A percentile compares a stretch with the other conserved stretches of the same genome.
Evolutionary conservation across 352 stramenopile species (phyloP).

Genomic region (Pythium vanterpoolii): DNA sequence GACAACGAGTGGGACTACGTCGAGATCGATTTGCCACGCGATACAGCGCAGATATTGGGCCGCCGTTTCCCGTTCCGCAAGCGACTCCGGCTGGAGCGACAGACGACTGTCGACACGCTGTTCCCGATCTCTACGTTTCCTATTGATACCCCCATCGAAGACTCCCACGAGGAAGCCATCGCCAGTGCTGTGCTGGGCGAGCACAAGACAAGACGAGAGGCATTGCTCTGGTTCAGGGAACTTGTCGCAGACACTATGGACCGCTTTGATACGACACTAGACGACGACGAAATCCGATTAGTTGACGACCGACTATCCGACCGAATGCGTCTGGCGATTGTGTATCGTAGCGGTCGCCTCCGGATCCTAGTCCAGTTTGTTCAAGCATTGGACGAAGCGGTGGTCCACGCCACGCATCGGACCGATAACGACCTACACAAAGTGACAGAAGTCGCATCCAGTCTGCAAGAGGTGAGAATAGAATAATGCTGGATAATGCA

Average conservation of each 20-base stretch:
- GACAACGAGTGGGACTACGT: slow-evolving; percentile 89
- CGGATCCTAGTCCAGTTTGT: slow-evolving; percentile 37
- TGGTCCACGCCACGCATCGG: slow-evolving; percentile 28
- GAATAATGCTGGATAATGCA: neutral
- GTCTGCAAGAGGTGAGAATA: neutral
- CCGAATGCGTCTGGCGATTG: slow-evolving; percentile 36
- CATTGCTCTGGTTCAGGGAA: slow-evolving; percentile 19
- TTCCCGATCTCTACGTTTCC: slow-evolving; percentile 31
- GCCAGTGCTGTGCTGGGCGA: neutral
- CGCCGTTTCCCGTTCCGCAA: slow-evolving; percentile 47
- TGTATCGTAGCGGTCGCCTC: slow-evolving; percentile 45
- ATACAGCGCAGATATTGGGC: slow-evolving; percentile 22
- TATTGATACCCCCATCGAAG: neutral
- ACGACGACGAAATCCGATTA: slow-evolving; percentile 30
- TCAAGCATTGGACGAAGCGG: slow-evolving; percentile 36
- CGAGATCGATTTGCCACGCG: slow-evolving; percentile 52
- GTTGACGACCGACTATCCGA: slow-evolving; percentile 15
- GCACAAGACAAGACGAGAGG: slow-evolving; percentile 8
- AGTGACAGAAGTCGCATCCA: neutral
- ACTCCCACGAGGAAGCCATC: neutral
- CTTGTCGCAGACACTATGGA: slow-evolving; percentile 13
- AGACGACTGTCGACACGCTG: slow-evolving; percentile 46
- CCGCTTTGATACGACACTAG: slow-evolving; percentile 20
- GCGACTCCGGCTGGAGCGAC: slow-evolving; percentile 44
- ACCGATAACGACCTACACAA: neutral